Base-by-base conservation (phyloP, 257 asterid species). In the Verbascum thapsus region DNA sequence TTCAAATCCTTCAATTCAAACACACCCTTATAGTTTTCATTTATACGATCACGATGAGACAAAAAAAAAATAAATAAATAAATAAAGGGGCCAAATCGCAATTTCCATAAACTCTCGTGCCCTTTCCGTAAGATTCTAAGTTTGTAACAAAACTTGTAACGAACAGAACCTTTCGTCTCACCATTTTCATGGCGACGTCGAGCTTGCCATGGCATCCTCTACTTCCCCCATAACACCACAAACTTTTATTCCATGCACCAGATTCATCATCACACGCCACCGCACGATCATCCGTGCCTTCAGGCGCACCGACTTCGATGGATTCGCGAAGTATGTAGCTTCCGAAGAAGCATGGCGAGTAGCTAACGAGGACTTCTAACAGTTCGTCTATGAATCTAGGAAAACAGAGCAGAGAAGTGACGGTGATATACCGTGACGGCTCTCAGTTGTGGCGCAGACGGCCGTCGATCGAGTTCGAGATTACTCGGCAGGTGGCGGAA, bases 381-480 rank as follows among this genome's bases (percentile, higher is more conserved):
- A 71, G 72, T 61, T 94, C 7, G 64, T 90, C 0, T 94, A 67
- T 61, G 99, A 94, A 80, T 71, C 95, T 0, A 86, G 73, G 77
- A 94, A 94, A 71, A 83, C 97, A 34, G 97, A 92, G n/a, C 97
- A 94, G 78, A 78, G 88, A 15, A 73, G 90, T 38, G 95, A 94
- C 76, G 99, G 17, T 78, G 76, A 19, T 94, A 83, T 71, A 83
- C 76, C 16, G 91, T 94, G 77, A 47, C 72, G 85, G 12, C 58
- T 88, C 2, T 78, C 88, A 0, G 81, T 70, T 2, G 95, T 74
- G 42, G 78, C 84, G 32, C 81, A 78, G 60, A 73, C 90, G 12
- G 96, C 96, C 43, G 58, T 80, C 58, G 83, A 78, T 76, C 85
- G 83, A 53, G 95, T 92, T 67, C 85, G 96, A 75, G 53, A 72